Base-by-base conservation (phyloP, 2,329 filamentous ascomycete genomes). In the Penicillium sp. region DNA sequence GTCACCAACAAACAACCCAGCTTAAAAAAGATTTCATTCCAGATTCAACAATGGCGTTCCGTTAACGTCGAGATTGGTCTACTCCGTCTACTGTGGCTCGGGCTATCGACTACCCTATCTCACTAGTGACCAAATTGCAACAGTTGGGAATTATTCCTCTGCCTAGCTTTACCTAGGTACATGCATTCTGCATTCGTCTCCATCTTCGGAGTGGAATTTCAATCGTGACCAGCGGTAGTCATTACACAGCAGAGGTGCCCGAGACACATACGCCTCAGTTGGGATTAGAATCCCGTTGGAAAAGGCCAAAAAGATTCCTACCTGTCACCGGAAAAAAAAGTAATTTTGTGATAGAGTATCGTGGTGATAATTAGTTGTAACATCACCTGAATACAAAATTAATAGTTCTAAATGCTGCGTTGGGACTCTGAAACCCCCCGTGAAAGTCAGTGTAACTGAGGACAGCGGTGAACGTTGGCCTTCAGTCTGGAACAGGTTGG, bases 231-330 rank as follows among this genome's bases (percentile, higher is more conserved):
- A 40, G 49, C 35, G 40, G 42, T 16, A 42, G 45, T 53, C 14
- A 58, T 60, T 54, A 46, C 57, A 61, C 53, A 48, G 48, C 57
- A 59, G 35, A 38, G 38, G 24, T 59, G 32, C 60, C 60, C 51
- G 51, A 58, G 45, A 53, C 39, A 38, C 20, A 18, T 45, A 31
- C 34, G 50, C 26, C 34, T n/a, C 39, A 35, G 61, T 40, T 52
- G 40, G 7, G 24, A 61, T 57, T 35, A 8, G 46, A 62, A 65
- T 56, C n/a, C 58, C 49, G 51, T 52, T 57, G 37, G 39, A 8
- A 50, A 18, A 53, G 24, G 11, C 34, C 22, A 26, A 39, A 40
- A 6, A 1, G 6, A 11, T 35, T n/a, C 29, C 18, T 42, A 14
- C 35, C 26, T 11, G 20, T 16, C 7, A 26, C 29, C 5, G 9